Percentiles rank a stretch among this genome's conserved stretches.
Evolutionary conservation across 192 early-diverging fungal genomes (phyloP).

Genomic region (Backusella morwellensis): DNA sequence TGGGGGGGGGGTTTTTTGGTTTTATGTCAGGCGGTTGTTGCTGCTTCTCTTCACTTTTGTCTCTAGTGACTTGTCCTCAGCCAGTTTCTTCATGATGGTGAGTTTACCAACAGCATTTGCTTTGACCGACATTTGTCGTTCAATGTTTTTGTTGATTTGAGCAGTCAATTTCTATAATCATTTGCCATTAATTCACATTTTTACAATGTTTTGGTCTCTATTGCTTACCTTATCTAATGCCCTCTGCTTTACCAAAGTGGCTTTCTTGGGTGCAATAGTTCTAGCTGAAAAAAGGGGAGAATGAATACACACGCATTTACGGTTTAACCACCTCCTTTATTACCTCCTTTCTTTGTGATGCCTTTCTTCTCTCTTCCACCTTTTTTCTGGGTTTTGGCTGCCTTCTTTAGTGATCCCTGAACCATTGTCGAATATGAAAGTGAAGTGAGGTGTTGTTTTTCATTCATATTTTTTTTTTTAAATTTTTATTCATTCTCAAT

Average conservation of each 20-base stretch:
- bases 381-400: neutral
- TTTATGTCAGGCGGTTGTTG: conserved; percentile 9
- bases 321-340: neutral
- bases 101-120: conserved; percentile 75
- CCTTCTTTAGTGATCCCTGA: conserved; percentile 19
- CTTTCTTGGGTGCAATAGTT: conserved; percentile 38
- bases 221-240: conserved; percentile 24
- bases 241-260: conserved; percentile 25
- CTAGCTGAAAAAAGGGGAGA: conserved; percentile 15
- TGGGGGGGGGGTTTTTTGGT: no score
- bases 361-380: conserved; percentile 17
- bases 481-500: neutral
- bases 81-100: conserved; percentile 73
- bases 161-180: conserved; percentile 43
- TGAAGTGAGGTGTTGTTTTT: neutral
- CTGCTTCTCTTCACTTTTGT: conserved; percentile 2
- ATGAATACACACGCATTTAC: neutral
- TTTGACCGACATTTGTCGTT: conserved; percentile 65
- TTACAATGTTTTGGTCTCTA: no score
- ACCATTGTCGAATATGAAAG: conserved; percentile 7
- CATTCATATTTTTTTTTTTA: neutral
- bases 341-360: conserved; percentile 29
- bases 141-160: conserved; percentile 54
- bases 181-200: neutral
- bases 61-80: conserved; percentile 42